Conservation (phyloP, 768 basidiomycete species). For the Pleurotus giganteus region DNA sequence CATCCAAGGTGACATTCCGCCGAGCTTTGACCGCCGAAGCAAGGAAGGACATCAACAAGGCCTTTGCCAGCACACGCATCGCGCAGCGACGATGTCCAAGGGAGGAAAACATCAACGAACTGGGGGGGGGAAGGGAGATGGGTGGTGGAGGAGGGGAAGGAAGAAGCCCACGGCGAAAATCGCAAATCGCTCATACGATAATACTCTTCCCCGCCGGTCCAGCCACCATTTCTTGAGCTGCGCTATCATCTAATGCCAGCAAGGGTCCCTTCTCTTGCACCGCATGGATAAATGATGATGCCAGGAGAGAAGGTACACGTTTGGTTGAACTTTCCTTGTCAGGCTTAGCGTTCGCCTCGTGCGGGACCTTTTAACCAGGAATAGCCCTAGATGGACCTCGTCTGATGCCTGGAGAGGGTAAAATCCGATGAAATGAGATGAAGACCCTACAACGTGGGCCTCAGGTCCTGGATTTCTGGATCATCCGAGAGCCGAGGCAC, state of each 20-base stretch:
- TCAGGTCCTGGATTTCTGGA: not conserved
- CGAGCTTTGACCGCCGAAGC: not conserved
- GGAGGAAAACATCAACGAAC: not conserved
- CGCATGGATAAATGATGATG: not conserved
- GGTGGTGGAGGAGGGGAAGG: not conserved
- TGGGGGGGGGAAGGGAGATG: not conserved
- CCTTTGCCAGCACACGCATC: not conserved
- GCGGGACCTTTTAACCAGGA: not conserved
- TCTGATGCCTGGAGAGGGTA: too few species aligned
- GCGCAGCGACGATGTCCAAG: not conserved
- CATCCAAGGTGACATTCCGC: conserved; percentile 6
- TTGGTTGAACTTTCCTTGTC: not conserved
- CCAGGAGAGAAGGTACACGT: not conserved
- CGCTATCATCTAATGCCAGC: not conserved
- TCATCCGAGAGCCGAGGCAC: not conserved
- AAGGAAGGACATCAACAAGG: not conserved
- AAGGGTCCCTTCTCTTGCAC: not conserved
- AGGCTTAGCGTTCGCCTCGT: not conserved
- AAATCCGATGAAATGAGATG: not conserved
- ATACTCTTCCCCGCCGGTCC: not conserved
- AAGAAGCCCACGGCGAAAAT: not conserved
- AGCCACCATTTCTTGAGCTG: not conserved
- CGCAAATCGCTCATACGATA: not conserved
- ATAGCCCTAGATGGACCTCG: not conserved
- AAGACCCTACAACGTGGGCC: not conserved